These are phyloP conservation scores for Claviceps paspali DNA, from an alignment of 2,329 filamentous ascomycete genomes.

Conservation along the genomic window DNA sequence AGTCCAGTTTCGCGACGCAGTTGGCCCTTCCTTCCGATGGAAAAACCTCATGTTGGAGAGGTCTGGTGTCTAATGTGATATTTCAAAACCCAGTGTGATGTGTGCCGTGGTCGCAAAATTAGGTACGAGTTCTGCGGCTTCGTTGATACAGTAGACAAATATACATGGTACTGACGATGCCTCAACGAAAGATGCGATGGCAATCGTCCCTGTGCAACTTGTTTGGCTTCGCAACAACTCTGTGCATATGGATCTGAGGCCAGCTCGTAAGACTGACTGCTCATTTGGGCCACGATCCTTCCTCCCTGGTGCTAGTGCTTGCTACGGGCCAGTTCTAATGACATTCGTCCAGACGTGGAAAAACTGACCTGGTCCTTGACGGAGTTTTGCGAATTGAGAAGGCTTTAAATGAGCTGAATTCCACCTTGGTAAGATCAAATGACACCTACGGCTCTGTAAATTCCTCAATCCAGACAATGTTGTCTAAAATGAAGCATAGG, in stretches of 20 bases:
- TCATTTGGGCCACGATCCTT: background rate
- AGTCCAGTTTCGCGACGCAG: background rate
- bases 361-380: slow-evolving; percentile 36
- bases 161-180: background rate
- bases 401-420: slow-evolving; percentile 28
- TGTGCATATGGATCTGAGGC: slow-evolving; percentile 28
- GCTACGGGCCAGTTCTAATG: background rate
- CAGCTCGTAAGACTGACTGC: slow-evolving; percentile 22
- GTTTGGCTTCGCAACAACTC: slow-evolving; percentile 19
- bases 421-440: slow-evolving; percentile 19
- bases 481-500: background rate
- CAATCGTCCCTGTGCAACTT: slow-evolving; percentile 27
- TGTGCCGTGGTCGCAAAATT: slow-evolving; percentile 31
- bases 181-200: slow-evolving; percentile 28
- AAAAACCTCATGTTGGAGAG: background rate
- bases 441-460: background rate
- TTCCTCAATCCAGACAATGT: background rate
- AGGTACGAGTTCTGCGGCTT: slow-evolving; percentile 15
- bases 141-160: background rate
- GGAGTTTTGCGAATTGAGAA: slow-evolving; percentile 32
- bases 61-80: background rate
- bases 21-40: too few relatives aligned
- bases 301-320: background rate
- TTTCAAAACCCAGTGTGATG: slow-evolving; percentile 26
- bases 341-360: slow-evolving; percentile 18